Base-by-base conservation (phyloP, 768 basidiomycete species). In the Coprinellus micaceus region DNA sequence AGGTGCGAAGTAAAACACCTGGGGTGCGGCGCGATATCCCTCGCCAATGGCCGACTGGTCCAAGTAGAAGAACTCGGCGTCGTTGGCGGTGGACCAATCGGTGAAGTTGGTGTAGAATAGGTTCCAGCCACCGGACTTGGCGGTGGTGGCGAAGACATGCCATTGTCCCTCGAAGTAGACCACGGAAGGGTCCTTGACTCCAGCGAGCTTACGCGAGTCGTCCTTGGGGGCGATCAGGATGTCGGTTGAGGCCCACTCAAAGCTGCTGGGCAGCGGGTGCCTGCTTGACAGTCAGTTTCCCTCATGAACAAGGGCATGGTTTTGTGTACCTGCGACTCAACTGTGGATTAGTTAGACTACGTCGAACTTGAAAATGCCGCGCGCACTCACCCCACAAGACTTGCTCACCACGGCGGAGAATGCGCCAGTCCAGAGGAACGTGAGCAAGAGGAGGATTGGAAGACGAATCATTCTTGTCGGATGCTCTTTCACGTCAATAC, bases 1-100 rank as follows among this genome's bases (percentile, higher is more conserved):
- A 1, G 64, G 64, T 5, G 64, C 58, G 43, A 64, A 64, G 48
- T 59, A 64, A 54, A 64, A 59, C 37, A 62, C 37, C 37, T 60
- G 39, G 12, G 63, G 63, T 11, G 63, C 61, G 3, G 63, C 63
- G 17, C 59, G 53, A 44, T 64, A 64, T 11, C 63, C 63, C 4
- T 58, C 25, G 2, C 63, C 63, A 19, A 64, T 59, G 9, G 33
- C 47, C 0, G 61, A 53, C 52, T 62, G 53, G 37, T 63, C 56
- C 26, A 64, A 60, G 56, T 63, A 62, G 54, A 26, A 54, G 49
- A 51, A 51, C 7, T 19, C 36, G 0, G 61, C 58, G n/a, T 30
- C 24, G 28, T 24, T 50, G 15, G 61, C 60, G 21, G 55, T 28
- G n/a, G 52, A 44, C 28, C 53, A 64, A 39, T 63, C 60, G 36